These are phyloP conservation scores for Ogataea paradorogensis DNA, from an alignment of 805 yeast species.

Conservation along the genomic window DNA sequence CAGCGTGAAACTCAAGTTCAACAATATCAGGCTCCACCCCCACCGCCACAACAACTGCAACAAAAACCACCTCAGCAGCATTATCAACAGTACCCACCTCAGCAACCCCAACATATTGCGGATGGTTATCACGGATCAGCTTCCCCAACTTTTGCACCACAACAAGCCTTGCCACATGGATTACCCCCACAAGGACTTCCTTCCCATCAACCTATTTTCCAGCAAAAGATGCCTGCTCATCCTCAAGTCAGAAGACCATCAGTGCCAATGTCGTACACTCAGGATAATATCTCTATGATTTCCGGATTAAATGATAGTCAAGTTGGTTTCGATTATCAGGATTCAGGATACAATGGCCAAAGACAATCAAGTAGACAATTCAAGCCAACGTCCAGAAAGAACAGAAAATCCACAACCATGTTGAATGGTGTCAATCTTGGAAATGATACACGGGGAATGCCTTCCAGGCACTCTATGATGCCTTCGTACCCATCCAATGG, in stretches of 20 bases:
- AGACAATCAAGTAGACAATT: constrained; percentile 28
- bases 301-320: constrained; percentile 20
- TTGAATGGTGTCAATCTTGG: constrained; percentile 27
- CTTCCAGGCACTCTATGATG: constrained; percentile 31
- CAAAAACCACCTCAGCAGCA: constrained; percentile 7
- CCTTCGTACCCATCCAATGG: constrained; percentile 14
- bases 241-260: constrained; percentile 28
- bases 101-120: constrained; percentile 3
- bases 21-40: constrained; percentile 15
- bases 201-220: constrained; percentile 28
- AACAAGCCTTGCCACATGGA: constrained; percentile 33
- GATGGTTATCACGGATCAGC: constrained; percentile 17
- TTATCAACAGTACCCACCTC: background rate
- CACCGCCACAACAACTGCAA: constrained; percentile 4
- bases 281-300: constrained; percentile 24
- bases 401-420: constrained; percentile 39
- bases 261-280: constrained; percentile 23
- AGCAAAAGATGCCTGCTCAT: constrained; percentile 20
- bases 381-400: constrained; percentile 44
- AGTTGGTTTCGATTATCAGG: constrained; percentile 20
- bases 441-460: constrained; percentile 30
- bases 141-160: constrained; percentile 30
- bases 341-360: constrained; percentile 16
- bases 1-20: constrained; percentile 23
- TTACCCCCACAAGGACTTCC: constrained; percentile 36